These are phyloP conservation scores for Avicennia marina DNA, from an alignment of 257 asterid species.

Conservation along the genomic window DNA sequence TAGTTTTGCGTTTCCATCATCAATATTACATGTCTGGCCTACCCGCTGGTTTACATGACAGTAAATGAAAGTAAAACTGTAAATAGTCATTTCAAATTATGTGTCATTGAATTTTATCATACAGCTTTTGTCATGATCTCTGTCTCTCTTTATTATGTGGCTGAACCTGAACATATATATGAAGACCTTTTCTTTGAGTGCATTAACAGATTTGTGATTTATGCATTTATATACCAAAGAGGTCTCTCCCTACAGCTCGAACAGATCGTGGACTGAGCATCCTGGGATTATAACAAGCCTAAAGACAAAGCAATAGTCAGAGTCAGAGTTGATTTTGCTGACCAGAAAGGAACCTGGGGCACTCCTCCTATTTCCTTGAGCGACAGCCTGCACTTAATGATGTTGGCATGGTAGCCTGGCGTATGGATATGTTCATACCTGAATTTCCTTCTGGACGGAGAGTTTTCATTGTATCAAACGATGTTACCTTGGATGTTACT, in stretches of 20 bases:
- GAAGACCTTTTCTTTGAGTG: background rate
- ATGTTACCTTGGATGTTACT: slow-evolving; percentile 93
- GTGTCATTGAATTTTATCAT: background rate
- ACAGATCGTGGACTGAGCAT: slow-evolving; percentile 59
- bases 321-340: slow-evolving; percentile 69
- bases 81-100: background rate
- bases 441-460: slow-evolving; percentile 92
- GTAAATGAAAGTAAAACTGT: background rate
- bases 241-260: slow-evolving; percentile 45
- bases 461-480: slow-evolving; percentile 77
- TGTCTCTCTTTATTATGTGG: too few species aligned
- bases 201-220: background rate
- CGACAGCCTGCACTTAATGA: slow-evolving; percentile 75
- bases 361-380: slow-evolving; percentile 66
- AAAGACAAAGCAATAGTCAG: slow-evolving; percentile 43
- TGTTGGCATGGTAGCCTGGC: slow-evolving; percentile 98
- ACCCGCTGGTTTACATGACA: too few species aligned
- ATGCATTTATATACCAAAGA: slow-evolving; percentile 13
- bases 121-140: background rate
- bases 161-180: too few species aligned
- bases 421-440: slow-evolving; percentile 83
- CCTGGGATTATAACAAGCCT: slow-evolving; percentile 41
- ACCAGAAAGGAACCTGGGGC: slow-evolving; percentile 75
- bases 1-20: too few species aligned
- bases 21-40: too few species aligned